Percentiles rank a stretch among this genome's conserved stretches.
phyloP scores from a whole-genome alignment of 768 basidiomycete species.

The Xerocomellus amylosporus region DNA sequence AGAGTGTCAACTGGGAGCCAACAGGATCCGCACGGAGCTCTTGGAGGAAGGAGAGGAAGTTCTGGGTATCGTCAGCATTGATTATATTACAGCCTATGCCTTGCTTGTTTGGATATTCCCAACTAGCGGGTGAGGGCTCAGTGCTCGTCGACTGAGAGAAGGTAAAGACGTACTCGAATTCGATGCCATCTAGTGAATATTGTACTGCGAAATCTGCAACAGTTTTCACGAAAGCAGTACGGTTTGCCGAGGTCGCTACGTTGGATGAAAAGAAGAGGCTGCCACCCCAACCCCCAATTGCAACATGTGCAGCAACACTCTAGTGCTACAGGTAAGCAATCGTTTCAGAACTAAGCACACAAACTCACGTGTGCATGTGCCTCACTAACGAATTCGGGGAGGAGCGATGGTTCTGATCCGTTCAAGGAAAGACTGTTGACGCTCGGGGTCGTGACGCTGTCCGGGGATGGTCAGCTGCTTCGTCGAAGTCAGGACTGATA shows the following conservation, averaged over 20 bases:
- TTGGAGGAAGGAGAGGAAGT: constrained; percentile 75
- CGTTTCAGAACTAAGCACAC: neutral
- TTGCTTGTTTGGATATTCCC: constrained; percentile 76
- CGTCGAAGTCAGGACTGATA: neutral
- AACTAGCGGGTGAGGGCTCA: constrained; percentile 45
- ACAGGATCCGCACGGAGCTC: constrained; percentile 56
- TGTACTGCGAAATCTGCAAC: constrained; percentile 45
- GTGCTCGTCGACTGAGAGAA: neutral
- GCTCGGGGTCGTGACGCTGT: constrained; percentile 35
- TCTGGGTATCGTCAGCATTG: constrained; percentile 56
- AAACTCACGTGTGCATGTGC: constrained; percentile 37
- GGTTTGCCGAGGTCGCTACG: constrained; percentile 53
- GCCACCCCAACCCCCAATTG: constrained; percentile 74
- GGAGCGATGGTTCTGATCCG: constrained; percentile 44
- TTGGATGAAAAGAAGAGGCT: constrained; percentile 59
- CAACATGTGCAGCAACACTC: constrained; percentile 55
- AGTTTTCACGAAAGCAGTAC: constrained; percentile 64
- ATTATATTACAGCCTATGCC: constrained; percentile 73
- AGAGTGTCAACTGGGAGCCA: constrained; percentile 55
- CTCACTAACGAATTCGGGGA: constrained; percentile 55
- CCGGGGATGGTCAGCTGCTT: neutral
- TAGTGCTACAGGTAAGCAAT: neutral
- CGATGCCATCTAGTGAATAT: constrained; percentile 58
- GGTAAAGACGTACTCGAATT: constrained; percentile 24
- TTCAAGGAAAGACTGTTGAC: constrained; percentile 32